Conservation (phyloP, 352 stramenopile genomes). For the Pilasporangium apinafurcum region DNA sequence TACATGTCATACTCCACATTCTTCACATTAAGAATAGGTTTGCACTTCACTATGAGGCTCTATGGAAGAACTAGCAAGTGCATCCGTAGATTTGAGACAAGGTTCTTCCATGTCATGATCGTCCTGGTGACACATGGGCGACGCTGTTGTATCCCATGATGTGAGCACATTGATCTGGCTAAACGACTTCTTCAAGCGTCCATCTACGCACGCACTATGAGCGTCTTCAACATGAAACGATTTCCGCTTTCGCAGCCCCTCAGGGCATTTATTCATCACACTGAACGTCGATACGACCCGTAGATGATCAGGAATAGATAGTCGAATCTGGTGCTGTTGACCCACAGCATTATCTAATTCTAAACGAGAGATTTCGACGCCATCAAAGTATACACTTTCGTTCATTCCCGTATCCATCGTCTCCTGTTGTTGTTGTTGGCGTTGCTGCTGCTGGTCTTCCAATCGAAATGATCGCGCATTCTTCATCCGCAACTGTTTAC, state of each 20-base stretch:
- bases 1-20: no score
- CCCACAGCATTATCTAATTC: conserved; percentile 15
- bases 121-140: conserved; percentile 2
- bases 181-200: conserved; percentile 58
- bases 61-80: no score
- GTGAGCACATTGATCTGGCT: conserved; percentile 60
- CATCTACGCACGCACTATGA: conserved; percentile 5
- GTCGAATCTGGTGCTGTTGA: conserved; percentile 15
- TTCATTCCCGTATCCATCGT: conserved; percentile 1
- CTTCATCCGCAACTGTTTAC: conserved; percentile 47
- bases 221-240: conserved; percentile 49
- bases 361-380: conserved; percentile 47
- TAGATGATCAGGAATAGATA: conserved; percentile 58
- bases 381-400: conserved; percentile 49
- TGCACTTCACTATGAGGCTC: no score
- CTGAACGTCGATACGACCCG: conserved; percentile 43
- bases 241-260: conserved; percentile 75
- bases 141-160: conserved; percentile 9
- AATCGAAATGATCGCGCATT: conserved; percentile 32
- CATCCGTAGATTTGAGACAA: conserved; percentile 14
- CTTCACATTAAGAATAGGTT: no score
- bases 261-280: conserved; percentile 54
- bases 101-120: conserved; percentile 53
- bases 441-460: conserved; percentile 13
- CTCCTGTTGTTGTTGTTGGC: conserved; percentile 7